Base-by-base conservation (phyloP, 768 basidiomycete species). In the Clitopilus hobsonii region DNA sequence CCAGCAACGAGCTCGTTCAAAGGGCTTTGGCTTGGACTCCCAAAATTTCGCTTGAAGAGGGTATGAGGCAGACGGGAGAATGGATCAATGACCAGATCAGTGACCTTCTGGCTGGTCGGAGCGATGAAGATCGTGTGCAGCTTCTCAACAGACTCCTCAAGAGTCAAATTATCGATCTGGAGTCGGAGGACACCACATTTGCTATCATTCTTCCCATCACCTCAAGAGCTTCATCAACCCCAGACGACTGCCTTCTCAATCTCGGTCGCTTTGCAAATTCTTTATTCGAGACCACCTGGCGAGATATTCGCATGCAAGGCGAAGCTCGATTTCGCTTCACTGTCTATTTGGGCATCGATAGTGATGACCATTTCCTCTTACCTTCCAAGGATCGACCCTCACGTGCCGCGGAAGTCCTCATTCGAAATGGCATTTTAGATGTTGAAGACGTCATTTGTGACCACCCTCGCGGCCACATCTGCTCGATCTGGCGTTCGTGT, bases 151-250 rank as follows among this genome's bases (percentile, higher is more conserved):
- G n/a, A 2, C 22, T 20, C 22, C 62, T 63, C 16, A 45, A 32
- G 30, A 82, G 81, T 58, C 56, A 70, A 41, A 47, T 81, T 7
- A 56, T 82, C 24, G 54, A 73, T 45, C 66, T 84, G 6, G 58
- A 63, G 5, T 54, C 63, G 0, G 63, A 66, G 22, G 64, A 63
- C 1, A 67, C 71, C 51, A 72, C 65, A 5, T 81, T 83, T 59
- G 84, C 77, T 1, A 70, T 84, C 38, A 69, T 85, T 2, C 74
- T 85, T 6, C 84, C 84, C 1, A 74, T 85, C 59, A 84, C 83
- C 0, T 84, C 83, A 6, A 71, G 77, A 1, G 76, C 79, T 3
- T 63, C 64, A 0, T 26, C 56, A 1, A 56, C 64, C 4, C 73
- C 73, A 0, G 54, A 58, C 0, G 61, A 70, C 30, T 83, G 82